These are phyloP conservation scores for Boechera stricta DNA, from an alignment of 345 rosid species.

Conservation along the genomic window DNA sequence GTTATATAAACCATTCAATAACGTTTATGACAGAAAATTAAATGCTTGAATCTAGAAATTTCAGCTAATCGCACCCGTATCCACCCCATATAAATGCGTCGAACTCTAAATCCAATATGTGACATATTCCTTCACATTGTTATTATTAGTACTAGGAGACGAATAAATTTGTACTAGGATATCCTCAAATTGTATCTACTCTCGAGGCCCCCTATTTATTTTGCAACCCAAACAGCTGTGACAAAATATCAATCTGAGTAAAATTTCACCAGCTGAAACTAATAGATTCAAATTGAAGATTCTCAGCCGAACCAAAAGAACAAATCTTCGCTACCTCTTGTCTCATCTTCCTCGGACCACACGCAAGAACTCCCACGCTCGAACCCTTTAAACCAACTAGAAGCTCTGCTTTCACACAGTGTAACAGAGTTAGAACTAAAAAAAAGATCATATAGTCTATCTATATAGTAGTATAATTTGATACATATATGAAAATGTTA, in stretches of 20 bases:
- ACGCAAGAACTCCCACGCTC: constrained; percentile 71
- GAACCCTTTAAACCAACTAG: constrained; percentile 52
- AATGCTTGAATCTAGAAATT: no score
- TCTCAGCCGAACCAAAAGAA: constrained; percentile 56
- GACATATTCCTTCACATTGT: neutral
- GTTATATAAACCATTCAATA: no score
- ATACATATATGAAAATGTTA: constrained; percentile 27
- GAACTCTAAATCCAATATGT: no score
- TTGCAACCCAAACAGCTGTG: constrained; percentile 4
- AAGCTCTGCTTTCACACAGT: constrained; percentile 51
- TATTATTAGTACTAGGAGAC: neutral
- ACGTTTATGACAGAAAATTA: no score
- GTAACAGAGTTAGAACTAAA: constrained; percentile 7
- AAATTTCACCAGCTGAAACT: constrained; percentile 75
- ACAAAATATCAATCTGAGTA: neutral
- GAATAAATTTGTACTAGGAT: neutral
- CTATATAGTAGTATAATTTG: neutral
- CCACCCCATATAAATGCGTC: no score
- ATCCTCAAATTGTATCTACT: neutral
- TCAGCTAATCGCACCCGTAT: no score
- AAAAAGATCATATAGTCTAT: neutral
- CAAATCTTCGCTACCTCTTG: constrained; percentile 70
- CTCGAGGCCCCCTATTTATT: neutral
- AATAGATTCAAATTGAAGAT: constrained; percentile 73
- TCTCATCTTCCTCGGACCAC: constrained; percentile 78